Conservation (phyloP, 2,329 filamentous ascomycete species). For the Fusarium begoniae region DNA sequence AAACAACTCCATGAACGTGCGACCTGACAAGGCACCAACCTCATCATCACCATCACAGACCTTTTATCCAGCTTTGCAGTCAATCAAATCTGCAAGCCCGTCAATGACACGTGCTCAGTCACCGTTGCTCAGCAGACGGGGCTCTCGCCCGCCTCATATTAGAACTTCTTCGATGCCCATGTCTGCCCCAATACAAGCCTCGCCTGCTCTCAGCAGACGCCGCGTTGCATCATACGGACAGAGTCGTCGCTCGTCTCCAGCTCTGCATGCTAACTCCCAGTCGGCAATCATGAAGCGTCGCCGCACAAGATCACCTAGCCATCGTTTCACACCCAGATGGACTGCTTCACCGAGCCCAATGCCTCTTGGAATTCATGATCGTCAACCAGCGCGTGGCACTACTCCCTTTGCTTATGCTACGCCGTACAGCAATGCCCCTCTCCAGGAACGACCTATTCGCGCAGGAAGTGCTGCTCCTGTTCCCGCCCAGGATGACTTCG, state of each 20-base stretch:
- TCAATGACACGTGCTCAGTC: constrained; percentile 52
- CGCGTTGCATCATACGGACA: constrained; percentile 57
- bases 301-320: constrained; percentile 66
- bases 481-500: constrained; percentile 44
- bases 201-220: constrained; percentile 54
- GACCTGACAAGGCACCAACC: constrained; percentile 52
- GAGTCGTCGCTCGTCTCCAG: constrained; percentile 47
- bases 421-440: constrained; percentile 71
- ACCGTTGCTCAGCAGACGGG: constrained; percentile 51
- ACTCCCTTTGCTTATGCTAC: constrained; percentile 80
- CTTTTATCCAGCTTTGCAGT: constrained; percentile 36
- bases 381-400: constrained; percentile 50
- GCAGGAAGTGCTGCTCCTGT: constrained; percentile 44
- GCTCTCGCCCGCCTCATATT: constrained; percentile 57
- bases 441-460: constrained; percentile 50
- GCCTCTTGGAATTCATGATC: constrained; percentile 48
- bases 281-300: constrained; percentile 57
- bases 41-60: constrained; percentile 55
- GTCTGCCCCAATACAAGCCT: constrained; percentile 48
- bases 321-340: constrained; percentile 65
- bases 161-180: constrained; percentile 65
- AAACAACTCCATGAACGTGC: constrained; percentile 54
- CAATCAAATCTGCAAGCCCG: constrained; percentile 45
- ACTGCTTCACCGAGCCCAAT: constrained; percentile 59
- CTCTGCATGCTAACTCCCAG: constrained; percentile 38